Base-by-base conservation (phyloP, 192 early-diverging fungal species). In the Cladochytrium replicatum region DNA sequence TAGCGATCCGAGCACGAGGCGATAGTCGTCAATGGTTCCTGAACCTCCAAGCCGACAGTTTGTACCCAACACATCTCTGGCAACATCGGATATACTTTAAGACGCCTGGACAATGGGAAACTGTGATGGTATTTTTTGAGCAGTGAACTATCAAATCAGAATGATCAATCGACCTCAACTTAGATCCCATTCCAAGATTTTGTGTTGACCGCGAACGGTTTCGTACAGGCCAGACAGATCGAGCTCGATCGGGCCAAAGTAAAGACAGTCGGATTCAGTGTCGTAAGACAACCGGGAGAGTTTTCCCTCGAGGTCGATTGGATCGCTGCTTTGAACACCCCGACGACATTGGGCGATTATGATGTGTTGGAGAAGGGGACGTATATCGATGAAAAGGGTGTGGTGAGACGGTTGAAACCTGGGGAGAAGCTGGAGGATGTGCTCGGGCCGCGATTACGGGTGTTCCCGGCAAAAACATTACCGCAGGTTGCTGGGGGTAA, bases 161-260 rank as follows among this genome's bases (percentile, higher is more conserved):
- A n/a, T n/a, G n/a, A n/a, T n/a, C 24, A 6, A 42, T 61, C 0
- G 19, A 29, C 39, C 3, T 55, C 39, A 24, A 24, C 24, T 13
- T 52, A 87, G 85, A 85, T 97, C 32, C 93, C 93, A 11, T 94
- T 94, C 63, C 75, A 78, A 34, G 87, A 88, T 59, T 97, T 97
- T 61, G 85, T 93, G 23, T 64, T 93, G 30, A 97, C 93, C 5
- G 83, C 80, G 53, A 82, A 93, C 52, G 88, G 91, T 29, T 77
- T 84, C 31, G 86, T 94, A 29, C 79, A 91, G 57, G 75, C 82
- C 39, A 74, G 84, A 7, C 89, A 97, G 58, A 71, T 89, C 15
- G 67, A 70, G n/a, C 92, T 97, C 82, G 77, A 78, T 45, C 74
- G 88, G 23, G 72, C 83, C 38, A 77, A 80, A 37, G 82, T 97